Conservation (phyloP, 1,139 yeast genomes). For the Diutina pseudorugosa region DNA sequence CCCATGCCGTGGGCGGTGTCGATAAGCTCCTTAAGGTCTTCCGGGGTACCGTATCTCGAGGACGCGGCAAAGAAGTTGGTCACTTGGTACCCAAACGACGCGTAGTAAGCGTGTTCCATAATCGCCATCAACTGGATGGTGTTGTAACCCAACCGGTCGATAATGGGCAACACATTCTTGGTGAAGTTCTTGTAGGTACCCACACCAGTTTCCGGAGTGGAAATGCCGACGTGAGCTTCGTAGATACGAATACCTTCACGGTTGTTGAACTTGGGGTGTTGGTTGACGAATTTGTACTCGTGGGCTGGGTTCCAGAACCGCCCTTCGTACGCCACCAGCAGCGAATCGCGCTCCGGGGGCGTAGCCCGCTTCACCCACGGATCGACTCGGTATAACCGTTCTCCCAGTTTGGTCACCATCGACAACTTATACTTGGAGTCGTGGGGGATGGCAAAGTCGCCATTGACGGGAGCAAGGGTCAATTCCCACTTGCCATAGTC, state of each 20-base stretch:
- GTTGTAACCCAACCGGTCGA: constrained; percentile 77
- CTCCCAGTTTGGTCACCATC: constrained; percentile 55
- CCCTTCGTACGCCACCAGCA: constrained; percentile 49
- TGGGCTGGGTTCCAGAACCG: constrained; percentile 81
- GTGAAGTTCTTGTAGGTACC: constrained; percentile 86
- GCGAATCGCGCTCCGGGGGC: constrained; percentile 34
- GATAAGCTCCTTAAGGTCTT: constrained; percentile 78
- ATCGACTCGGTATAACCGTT: constrained; percentile 66
- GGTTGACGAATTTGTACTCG: constrained; percentile 48
- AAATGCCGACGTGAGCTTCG: constrained; percentile 95
- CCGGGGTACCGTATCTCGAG: constrained; percentile 90
- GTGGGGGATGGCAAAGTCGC: constrained; percentile 63
- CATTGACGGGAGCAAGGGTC: constrained; percentile 40
- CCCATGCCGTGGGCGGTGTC: constrained; percentile 90
- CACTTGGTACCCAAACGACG: constrained; percentile 92
- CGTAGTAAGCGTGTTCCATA: constrained; percentile 98
- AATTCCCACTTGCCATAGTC: constrained; percentile 63
- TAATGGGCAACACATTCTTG: constrained; percentile 65
- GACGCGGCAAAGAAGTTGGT: constrained; percentile 86
- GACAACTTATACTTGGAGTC: constrained; percentile 69
- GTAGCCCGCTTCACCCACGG: constrained; percentile 87
- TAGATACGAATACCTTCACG: constrained; percentile 57
- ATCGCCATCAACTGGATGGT: constrained; percentile 94
- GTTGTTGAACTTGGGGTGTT: constrained; percentile 39
- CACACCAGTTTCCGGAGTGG: constrained; percentile 76